Percentiles rank a stretch among this genome's conserved stretches.
Evolutionary conservation across 2,329 filamentous ascomycete species (phyloP).

Genomic region (Pseudogymnoascus sp.): DNA sequence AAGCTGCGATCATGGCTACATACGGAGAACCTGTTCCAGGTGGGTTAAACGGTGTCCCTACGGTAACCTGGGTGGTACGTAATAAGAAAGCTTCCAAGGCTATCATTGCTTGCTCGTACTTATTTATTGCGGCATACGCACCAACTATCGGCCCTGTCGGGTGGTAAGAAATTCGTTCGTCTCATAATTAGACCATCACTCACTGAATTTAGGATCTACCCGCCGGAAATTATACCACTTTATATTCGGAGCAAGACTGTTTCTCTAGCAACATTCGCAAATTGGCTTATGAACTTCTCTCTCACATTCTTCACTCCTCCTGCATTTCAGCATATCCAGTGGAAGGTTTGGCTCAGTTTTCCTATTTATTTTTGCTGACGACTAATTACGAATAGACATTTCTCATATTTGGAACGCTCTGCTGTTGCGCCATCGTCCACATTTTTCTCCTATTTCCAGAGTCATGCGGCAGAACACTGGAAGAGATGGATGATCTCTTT

Average conservation of each 20-base stretch:
- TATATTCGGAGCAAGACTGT: conserved; percentile 62
- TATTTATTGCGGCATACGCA: conserved; percentile 60
- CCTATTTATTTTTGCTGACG: not conserved
- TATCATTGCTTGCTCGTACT: conserved; percentile 60
- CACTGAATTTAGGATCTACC: conserved; percentile 33
- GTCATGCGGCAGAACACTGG: conserved; percentile 61
- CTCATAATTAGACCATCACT: not conserved
- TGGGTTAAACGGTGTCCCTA: conserved; percentile 5
- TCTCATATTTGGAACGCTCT: conserved; percentile 66
- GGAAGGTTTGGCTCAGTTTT: conserved; percentile 25
- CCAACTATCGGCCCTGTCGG: conserved; percentile 39
- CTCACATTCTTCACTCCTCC: conserved; percentile 42
- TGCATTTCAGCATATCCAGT: conserved; percentile 43
- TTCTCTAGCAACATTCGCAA: conserved; percentile 62
- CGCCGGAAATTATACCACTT: conserved; percentile 56
- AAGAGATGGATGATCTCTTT: conserved; percentile 66
- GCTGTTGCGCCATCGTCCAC: conserved; percentile 55
- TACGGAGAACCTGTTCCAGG: conserved; percentile 2
- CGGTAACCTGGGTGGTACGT: conserved; percentile 43
- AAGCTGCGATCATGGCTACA: not conserved
- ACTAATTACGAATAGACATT: conserved; percentile 38
- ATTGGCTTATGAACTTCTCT: conserved; percentile 65
- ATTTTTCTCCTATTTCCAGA: conserved; percentile 56
- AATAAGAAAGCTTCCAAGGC: conserved; percentile 46
- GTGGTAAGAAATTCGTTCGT: conserved; percentile 22